Percentiles rank a stretch among this genome's conserved stretches.
Conservation (phyloP, 2,329 filamentous ascomycete genomes). For the Stagonosporopsis chrysanthemi region DNA sequence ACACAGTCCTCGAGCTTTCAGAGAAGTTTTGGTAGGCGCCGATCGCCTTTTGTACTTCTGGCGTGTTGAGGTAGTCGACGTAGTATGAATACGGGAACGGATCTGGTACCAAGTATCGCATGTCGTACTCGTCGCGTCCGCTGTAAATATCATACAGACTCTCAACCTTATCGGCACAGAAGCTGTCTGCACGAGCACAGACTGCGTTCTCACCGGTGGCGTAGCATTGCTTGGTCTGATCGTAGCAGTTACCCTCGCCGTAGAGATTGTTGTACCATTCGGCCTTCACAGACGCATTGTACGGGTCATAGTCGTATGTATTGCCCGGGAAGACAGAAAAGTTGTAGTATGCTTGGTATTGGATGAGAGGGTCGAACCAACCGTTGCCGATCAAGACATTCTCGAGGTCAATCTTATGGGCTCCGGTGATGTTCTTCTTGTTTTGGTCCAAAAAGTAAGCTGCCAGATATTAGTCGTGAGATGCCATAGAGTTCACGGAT, state of each 20-base stretch:
- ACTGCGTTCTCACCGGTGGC: constrained; percentile 58
- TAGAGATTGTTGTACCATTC: constrained; percentile 68
- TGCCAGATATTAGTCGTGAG: constrained; percentile 7
- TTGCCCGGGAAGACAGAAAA: constrained; percentile 64
- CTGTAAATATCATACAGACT: constrained; percentile 59
- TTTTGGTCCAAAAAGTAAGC: constrained; percentile 59
- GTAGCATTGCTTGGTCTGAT: constrained; percentile 64
- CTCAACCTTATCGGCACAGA: constrained; percentile 64
- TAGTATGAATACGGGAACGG: constrained; percentile 66
- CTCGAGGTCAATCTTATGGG: constrained; percentile 58
- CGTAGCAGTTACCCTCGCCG: constrained; percentile 66
- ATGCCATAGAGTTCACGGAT: constrained; percentile 1
- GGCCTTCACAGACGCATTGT: constrained; percentile 58
- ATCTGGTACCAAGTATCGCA: constrained; percentile 63
- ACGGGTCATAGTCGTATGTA: constrained; percentile 63
- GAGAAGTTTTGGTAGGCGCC: constrained; percentile 68
- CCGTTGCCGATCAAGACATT: constrained; percentile 65
- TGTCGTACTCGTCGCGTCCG: constrained; percentile 66
- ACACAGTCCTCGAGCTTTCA: constrained; percentile 54
- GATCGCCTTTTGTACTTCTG: constrained; percentile 63
- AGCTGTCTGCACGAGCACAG: constrained; percentile 63
- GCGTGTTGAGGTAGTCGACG: constrained; percentile 64
- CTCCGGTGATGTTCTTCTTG: constrained; percentile 52
- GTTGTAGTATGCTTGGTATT: constrained; percentile 66
- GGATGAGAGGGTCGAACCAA: constrained; percentile 64